Conservation (phyloP, 176 grass and related monocot species). For the Zoysia japonica region DNA sequence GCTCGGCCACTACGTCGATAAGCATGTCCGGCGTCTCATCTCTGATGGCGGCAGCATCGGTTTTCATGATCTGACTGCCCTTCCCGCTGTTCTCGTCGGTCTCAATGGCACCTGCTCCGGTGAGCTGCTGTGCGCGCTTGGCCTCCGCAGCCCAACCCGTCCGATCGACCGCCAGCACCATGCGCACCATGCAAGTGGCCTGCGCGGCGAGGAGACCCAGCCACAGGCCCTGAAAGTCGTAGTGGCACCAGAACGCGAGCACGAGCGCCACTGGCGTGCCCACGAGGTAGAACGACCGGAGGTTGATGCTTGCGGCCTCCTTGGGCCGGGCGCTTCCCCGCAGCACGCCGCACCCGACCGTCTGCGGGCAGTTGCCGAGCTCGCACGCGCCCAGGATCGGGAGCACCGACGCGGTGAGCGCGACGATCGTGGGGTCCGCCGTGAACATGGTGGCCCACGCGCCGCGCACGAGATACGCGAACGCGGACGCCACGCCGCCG, state of each 20-base stretch:
- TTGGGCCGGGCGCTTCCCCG: conserved; percentile 75
- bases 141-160: conserved; percentile 70
- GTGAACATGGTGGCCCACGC: conserved; percentile 80
- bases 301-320: conserved; percentile 82
- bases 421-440: conserved; percentile 59
- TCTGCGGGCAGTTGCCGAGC: conserved; percentile 90
- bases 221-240: conserved; percentile 82
- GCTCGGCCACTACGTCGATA: conserved; percentile 40
- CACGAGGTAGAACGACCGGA: conserved; percentile 79
- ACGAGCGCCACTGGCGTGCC: conserved; percentile 75
- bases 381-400: conserved; percentile 75
- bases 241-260: conserved; percentile 64
- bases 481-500: conserved; percentile 57
- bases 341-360: conserved; percentile 72
- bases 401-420: conserved; percentile 73
- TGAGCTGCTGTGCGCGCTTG: conserved; percentile 63
- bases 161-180: conserved; percentile 57
- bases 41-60: background rate
- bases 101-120: conserved; percentile 37
- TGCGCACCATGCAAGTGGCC: conserved; percentile 61
- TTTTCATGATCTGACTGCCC: background rate
- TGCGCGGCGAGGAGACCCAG: conserved; percentile 79
- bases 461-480: conserved; percentile 57
- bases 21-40: conserved; percentile 28
- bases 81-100: conserved; percentile 1